phyloP scores from a whole-genome alignment of 2,329 filamentous ascomycete species.

The Fusarium compactum region DNA sequence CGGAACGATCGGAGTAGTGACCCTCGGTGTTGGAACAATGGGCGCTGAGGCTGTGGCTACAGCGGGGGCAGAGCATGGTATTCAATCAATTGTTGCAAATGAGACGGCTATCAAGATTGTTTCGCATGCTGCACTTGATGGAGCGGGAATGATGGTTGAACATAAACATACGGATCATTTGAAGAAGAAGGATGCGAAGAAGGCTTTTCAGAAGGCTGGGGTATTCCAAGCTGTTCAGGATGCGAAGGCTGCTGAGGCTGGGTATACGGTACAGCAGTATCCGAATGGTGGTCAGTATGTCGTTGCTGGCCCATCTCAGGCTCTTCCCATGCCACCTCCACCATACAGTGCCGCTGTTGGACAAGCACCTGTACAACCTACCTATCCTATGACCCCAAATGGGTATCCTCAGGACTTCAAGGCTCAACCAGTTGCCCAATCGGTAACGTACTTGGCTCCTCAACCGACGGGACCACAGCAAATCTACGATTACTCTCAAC shows the following conservation, averaged over 20 bases:
- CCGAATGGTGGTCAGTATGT: conserved; percentile 16
- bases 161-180: conserved; percentile 52
- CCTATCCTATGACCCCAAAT: conserved; percentile 1
- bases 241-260: conserved; percentile 47
- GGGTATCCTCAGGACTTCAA: conserved; percentile 27
- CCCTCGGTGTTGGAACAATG: conserved; percentile 52
- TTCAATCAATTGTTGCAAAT: conserved; percentile 45
- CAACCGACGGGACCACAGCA: conserved; percentile 4
- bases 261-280: conserved; percentile 36
- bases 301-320: conserved; percentile 7
- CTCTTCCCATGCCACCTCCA: conserved; percentile 24
- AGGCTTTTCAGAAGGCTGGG: conserved; percentile 50
- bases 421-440: not conserved
- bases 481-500: not conserved
- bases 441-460: accelerated
- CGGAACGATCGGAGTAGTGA: conserved; percentile 53
- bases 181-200: conserved; percentile 52
- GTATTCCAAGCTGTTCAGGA: conserved; percentile 50
- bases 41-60: conserved; percentile 53
- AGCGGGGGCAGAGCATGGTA: conserved; percentile 53
- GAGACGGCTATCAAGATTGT: conserved; percentile 53
- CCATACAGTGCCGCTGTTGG: conserved; percentile 22
- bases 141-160: conserved; percentile 52
- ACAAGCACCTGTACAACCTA: not conserved
- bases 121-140: conserved; percentile 54